phyloP scores from a whole-genome alignment of 441 rosid genomes.

The Croton setiger region DNA sequence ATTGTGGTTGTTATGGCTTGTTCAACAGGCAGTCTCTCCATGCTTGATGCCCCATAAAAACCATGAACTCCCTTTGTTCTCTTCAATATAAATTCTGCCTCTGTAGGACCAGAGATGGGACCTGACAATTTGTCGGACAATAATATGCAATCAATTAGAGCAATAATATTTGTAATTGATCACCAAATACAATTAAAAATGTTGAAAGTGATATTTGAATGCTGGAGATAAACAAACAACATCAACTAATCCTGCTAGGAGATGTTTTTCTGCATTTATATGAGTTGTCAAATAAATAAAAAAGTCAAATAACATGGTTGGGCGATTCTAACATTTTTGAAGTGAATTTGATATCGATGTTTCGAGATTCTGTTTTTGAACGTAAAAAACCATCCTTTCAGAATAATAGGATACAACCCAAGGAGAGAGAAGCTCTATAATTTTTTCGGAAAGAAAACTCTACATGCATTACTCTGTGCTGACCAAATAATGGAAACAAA shows the following conservation, averaged over 20 bases:
- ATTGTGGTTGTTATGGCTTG: constrained; percentile 73
- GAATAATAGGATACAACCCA: no score
- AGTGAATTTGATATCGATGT: no score
- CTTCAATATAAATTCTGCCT: constrained; percentile 69
- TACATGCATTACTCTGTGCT: no score
- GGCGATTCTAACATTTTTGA: no score
- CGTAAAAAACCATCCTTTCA: no score
- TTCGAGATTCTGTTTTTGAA: no score
- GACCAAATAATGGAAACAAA: no score
- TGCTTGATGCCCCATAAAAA: constrained; percentile 96
- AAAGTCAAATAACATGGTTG: no score
- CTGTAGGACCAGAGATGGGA: constrained; percentile 82
- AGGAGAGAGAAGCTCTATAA: neutral
- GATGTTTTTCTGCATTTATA: no score
- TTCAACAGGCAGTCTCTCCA: constrained; percentile 94
- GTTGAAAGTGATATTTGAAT: neutral
- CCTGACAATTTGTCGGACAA: constrained; percentile 40
- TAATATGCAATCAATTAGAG: neutral
- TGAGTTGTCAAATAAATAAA: no score
- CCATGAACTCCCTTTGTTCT: constrained; percentile 83
- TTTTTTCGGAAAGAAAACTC: no score
- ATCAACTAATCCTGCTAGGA: neutral
- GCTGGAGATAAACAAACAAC: neutral
- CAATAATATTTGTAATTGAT: neutral
- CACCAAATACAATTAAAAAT: neutral